Evolutionary conservation across 176 grass and related monocot genomes (phyloP).

Genomic region (Oropetium thomaeum): DNA sequence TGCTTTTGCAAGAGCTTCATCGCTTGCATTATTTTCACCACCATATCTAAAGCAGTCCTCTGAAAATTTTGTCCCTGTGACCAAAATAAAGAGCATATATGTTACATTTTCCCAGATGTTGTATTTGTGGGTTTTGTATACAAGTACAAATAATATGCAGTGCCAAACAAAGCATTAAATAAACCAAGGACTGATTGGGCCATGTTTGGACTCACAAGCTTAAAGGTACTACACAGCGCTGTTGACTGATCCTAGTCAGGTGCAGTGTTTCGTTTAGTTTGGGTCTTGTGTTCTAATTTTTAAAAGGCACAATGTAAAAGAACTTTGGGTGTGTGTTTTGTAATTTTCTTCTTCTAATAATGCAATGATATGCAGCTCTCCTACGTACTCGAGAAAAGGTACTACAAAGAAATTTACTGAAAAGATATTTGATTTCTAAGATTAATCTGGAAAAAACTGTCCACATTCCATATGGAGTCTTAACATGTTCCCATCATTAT

Average conservation of each 20-base stretch:
- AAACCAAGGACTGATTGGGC: neutral
- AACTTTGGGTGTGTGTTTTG: too few relatives aligned
- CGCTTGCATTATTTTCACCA: conserved; percentile 65
- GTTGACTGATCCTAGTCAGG: too few relatives aligned
- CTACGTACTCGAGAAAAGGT: too few relatives aligned
- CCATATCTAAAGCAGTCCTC: conserved; percentile 98
- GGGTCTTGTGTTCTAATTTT: too few relatives aligned
- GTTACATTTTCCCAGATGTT: conserved; percentile 13
- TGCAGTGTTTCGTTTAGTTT: too few relatives aligned
- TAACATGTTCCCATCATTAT: neutral
- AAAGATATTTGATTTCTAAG: neutral
- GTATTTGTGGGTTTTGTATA: conserved; percentile 11
- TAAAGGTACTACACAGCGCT: neutral
- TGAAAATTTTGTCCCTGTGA: conserved; percentile 86
- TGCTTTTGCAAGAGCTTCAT: conserved; percentile 74
- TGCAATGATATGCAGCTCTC: too few relatives aligned
- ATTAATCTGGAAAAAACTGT: neutral
- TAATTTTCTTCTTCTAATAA: too few relatives aligned
- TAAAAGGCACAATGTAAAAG: too few relatives aligned
- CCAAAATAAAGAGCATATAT: conserved; percentile 30
- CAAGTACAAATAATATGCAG: neutral
- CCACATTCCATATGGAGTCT: neutral
- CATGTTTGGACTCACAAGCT: neutral
- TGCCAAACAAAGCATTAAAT: neutral
- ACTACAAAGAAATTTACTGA: neutral